Base-by-base conservation (phyloP, 1,284 basidiomycete species). In the Apiotrichum brassicae region DNA sequence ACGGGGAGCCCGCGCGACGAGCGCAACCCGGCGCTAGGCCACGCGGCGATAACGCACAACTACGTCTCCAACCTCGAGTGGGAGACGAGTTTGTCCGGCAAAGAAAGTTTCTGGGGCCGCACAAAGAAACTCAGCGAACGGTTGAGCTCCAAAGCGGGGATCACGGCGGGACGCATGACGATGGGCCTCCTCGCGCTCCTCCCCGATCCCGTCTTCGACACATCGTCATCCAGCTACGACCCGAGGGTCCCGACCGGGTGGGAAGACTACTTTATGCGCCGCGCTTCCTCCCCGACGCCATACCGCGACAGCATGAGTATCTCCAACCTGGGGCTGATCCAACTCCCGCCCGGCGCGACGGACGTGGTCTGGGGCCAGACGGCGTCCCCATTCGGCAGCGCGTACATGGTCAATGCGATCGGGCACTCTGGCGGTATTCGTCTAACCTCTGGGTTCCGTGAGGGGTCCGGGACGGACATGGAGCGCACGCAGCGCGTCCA, bases 361-460 rank as follows among this genome's bases (percentile, higher is more conserved):
- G 66, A 68, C 47, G 32, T 62, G 13, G 44, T 60, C 4, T 71
- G 68, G 64, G 59, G 49, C 13, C 64, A 66, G 46, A 53, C 54
- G 6, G 53, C 59, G 2, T 48, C 52, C 19, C 60, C 63, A 1
- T 61, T 61, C 22, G 53, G 49, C 1, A 19, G 60, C 1, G 52
- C 60, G 16, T 38, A 64, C 18, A 36, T 40, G 11, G 41, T 56
- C 28, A 58, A 54, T n/a, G 35, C 64, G 9, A 33, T 66, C 9
- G 65, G 68, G 3, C 64, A 66, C 40, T 54, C 59, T 22, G 57
- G 41, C 6, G 70, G 70, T 1, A 13, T 66, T 34, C 53, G 63
- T 16, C 22, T 68, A 20, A 42, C 54, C 3, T 50, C 51, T 3
- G 44, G 49, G 9, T 68, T 54, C 53, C 46, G 59, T 20, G 61